Conservation (phyloP, 805 yeast species). For the Saccharomycopsis oosterbeekiorum region DNA sequence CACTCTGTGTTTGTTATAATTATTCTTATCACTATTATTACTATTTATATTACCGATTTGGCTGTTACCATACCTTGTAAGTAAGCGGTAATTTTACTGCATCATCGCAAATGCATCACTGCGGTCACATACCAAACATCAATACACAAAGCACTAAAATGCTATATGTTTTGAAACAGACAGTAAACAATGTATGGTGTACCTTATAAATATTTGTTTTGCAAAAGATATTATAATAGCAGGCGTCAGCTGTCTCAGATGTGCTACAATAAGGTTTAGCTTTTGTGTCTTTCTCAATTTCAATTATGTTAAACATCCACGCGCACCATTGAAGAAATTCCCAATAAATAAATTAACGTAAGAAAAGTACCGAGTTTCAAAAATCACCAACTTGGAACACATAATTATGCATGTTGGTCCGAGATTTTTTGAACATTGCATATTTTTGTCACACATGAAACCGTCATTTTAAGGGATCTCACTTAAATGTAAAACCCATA, state of each 20-base stretch:
- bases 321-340: too few relatives aligned
- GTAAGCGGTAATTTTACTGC: too few relatives aligned
- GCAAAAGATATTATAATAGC: too few relatives aligned
- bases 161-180: not conserved
- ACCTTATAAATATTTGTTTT: too few relatives aligned
- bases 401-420: not conserved
- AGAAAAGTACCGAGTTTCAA: not conserved
- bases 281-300: too few relatives aligned
- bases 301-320: too few relatives aligned
- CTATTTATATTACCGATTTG: not conserved
- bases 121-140: too few relatives aligned
- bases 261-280: too few relatives aligned
- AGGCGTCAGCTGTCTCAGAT: too few relatives aligned
- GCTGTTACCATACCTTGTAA: not conserved
- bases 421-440: not conserved
- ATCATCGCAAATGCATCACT: too few relatives aligned
- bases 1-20: not conserved
- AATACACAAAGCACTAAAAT: not conserved
- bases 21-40: too few relatives aligned
- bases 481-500: not conserved
- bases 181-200: too few relatives aligned
- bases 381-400: not conserved
- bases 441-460: not conserved
- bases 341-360: not conserved
- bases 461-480: not conserved